Evolutionary conservation across 2,329 filamentous ascomycete species (phyloP), one percentile per base, ranked within the genome.

Genomic region (Sporothrix pseudoabietina): DNA sequence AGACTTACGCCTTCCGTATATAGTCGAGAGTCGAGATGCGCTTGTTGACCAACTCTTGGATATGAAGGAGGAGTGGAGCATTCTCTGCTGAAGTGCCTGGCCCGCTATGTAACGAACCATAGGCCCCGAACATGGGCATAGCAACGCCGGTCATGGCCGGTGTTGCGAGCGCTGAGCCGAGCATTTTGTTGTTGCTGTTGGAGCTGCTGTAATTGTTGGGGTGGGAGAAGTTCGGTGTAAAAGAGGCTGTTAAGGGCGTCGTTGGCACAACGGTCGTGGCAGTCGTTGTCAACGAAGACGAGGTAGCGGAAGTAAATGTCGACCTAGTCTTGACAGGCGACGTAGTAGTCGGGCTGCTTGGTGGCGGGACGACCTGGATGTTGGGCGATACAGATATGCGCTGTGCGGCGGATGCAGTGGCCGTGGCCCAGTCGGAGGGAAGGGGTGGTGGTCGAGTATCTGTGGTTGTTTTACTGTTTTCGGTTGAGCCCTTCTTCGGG

Each of bases 11-110:
- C 84, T 97, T 97, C 75, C 94, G 89, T 76, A 99, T 82, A 80
- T 99, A 99, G 78, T 97, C 93, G 57, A 99, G 82, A 0, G 96
- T 98, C 1, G 94, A 94, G 84, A 99, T 97, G 77, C 96, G 89
- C 85, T 99, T 99, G 74, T 91, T 91, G 52, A 93, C 92, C 78
- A 93, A 89, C 74, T 98, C 95, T 73, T 95, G 92, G 75, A 99
- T 87, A 77, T 91, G 89, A 76, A 87, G 85, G 74, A 89, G 84
- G 41, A 88, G 80, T n/a, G 85, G 80, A 19, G 81, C 35, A 44
- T 82, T 81, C 79, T 89, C 87, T 74, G 81, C 12, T 2, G 59
- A n/a, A 8, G 35, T 3, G 35, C 35, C 35, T 35, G 35, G 35
- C 35, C 35, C 35, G 35, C 35, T 8, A 35, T 35, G 35, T 8